Base-by-base conservation (phyloP, 2,329 filamentous ascomycete genomes). In the Neonectria sp. region DNA sequence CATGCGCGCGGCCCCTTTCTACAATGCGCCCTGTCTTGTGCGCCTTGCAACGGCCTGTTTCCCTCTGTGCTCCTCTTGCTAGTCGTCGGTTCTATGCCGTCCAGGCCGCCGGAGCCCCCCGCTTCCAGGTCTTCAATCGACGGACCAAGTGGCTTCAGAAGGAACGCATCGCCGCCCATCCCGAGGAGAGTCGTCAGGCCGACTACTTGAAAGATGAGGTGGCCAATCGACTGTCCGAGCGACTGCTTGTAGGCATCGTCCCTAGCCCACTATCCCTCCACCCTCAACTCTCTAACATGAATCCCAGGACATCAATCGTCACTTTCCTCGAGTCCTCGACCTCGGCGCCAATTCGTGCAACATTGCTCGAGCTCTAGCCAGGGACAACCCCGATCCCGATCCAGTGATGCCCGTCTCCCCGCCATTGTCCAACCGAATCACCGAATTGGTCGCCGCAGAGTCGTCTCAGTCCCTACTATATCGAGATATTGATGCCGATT, bases 181-280 rank as follows among this genome's bases (percentile, higher is more conserved):
- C 88, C 11, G 89, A 93, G 71, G 82, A 87, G 70, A 95, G 95
- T 78, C 89, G 95, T 17, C 89, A 93, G 75, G 92, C 94, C 27
- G 96, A 98, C 82, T 98, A 98, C 78, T 85, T 99, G 63, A 95
- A 95, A 79, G 95, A 98, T 78, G 95, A 98, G 80, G 92, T 98
- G 5, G 96, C 96, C 57, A 86, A 87, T 52, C 89, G 96, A 56
- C 84, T 99, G 29, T 94, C 93, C 75, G 95, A 98, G 75, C 89
- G 96, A 53, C 85, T 99, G 56, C 86, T 98, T 73, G 93, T 95
- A 83, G 45, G 80, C 49, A 57, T 57, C 40, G 24, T 40, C 35
- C 29, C 37, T 15, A n/a, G 6, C 46, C 21, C 57, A 17, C 35
- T 27, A 55, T 49, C 29, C 6, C 12, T 40, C 21, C 37, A 25